Percentiles rank a stretch among this genome's conserved stretches.
These are phyloP conservation scores for Penicillium angulare DNA, from an alignment of 495 filamentous ascomycete genomes.

Conservation along the genomic window DNA sequence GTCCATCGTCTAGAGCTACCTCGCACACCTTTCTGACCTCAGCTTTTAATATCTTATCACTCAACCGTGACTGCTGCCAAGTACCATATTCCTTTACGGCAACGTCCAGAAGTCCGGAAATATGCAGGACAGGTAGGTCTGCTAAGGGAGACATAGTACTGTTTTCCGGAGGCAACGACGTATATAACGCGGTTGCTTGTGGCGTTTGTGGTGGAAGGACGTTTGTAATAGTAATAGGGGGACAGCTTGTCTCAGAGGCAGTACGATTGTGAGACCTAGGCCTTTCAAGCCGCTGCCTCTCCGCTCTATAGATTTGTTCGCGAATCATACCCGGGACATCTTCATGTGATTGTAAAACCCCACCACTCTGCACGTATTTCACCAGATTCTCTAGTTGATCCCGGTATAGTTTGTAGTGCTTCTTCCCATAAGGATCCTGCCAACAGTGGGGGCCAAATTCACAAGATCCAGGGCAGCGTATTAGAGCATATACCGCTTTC, in stretches of 20 bases:
- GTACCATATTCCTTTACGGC: constrained; percentile 8
- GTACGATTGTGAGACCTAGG: background rate
- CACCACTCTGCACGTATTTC: constrained; percentile 8
- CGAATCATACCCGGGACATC: constrained; percentile 8
- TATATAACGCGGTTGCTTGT: constrained; percentile 3
- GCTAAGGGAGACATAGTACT: background rate
- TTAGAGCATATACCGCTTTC: constrained; percentile 15
- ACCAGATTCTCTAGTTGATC: constrained; percentile 6
- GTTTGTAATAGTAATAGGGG: constrained; percentile 14
- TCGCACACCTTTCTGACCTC: constrained; percentile 7
- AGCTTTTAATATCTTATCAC: constrained; percentile 6
- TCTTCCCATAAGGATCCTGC: constrained; percentile 16
- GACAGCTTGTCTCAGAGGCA: constrained; percentile 4
- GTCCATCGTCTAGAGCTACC: constrained; percentile 7
- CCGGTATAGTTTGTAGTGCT: constrained; percentile 14
- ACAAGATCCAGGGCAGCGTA: constrained; percentile 15
- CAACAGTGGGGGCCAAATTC: constrained; percentile 12
- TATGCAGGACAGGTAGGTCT: constrained; percentile 2
- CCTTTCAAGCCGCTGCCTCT: constrained; percentile 4
- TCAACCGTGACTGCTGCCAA: constrained; percentile 2
- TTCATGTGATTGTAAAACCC: constrained; percentile 6
- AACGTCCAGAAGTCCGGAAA: constrained; percentile 11
- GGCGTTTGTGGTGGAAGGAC: constrained; percentile 7
- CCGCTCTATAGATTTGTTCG: constrained; percentile 8
- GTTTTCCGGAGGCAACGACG: background rate